Base-by-base conservation (phyloP, 2,329 filamentous ascomycete genomes). In the Cladosporium phlei region DNA sequence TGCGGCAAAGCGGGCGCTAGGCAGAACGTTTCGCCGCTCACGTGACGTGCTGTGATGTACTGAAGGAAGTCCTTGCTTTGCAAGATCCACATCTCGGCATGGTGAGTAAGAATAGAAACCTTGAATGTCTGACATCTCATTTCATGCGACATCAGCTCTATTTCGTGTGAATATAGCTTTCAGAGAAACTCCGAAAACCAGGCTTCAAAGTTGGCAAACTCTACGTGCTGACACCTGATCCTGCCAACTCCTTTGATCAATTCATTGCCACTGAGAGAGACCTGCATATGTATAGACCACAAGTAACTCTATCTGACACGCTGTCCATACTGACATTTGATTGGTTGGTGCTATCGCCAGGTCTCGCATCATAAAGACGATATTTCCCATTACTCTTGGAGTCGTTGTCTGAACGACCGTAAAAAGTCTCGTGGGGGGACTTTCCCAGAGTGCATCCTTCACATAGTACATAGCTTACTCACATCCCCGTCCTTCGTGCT, bases 11-110 rank as follows among this genome's bases (percentile, higher is more conserved):
- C 44, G 25, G 44, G 16, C 17, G 35, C 44, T 47, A 47, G 44
- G 44, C 22, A 17, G n/a, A 47, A 32, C 27, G 37, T 47, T 38
- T 47, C 34, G 25, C 44, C 44, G 44, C 14, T 43, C 39, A 43
- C 39, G 39, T 43, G 39, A 32, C n/a, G 9, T 25, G 5, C 16
- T 25, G 33, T 28, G 19, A 11, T n/a, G 38, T n/a, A n/a, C n/a
- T n/a, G n/a, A n/a, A n/a, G n/a, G n/a, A n/a, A n/a, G n/a, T n/a
- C n/a, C n/a, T n/a, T n/a, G n/a, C n/a, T n/a, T n/a, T n/a, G n/a
- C n/a, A n/a, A 25, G 8, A 8, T 14, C n/a, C 9, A 9, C 22
- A 16, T 33, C 21, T 43, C 39, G 19, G 20, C 28, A 25, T 20
- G 16, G 39, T 33, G 39, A 20, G 19, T 34, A 14, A 21, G 20